These are phyloP conservation scores for Rhodofomes roseus DNA, from an alignment of 1,284 basidiomycete genomes.

Conservation along the genomic window DNA sequence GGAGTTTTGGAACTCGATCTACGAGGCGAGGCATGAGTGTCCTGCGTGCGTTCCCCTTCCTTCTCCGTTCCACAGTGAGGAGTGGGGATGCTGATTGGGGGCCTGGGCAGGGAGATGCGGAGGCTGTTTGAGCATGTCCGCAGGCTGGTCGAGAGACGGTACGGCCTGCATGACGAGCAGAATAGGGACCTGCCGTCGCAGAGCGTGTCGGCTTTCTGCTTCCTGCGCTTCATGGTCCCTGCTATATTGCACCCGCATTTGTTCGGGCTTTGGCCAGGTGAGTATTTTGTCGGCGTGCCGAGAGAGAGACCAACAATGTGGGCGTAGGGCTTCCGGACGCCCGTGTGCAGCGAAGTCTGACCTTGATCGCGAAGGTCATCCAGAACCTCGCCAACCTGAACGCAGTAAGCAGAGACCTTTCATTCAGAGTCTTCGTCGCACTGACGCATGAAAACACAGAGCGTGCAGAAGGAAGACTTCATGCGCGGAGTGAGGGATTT, in stretches of 20 bases:
- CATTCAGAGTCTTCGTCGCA: background rate
- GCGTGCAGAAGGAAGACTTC: constrained; percentile 65
- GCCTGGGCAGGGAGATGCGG: constrained; percentile 62
- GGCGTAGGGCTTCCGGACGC: constrained; percentile 56
- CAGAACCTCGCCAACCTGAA: constrained; percentile 80
- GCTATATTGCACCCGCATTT: constrained; percentile 77
- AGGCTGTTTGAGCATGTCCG: constrained; percentile 70
- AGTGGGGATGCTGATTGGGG: background rate
- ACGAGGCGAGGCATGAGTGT: constrained; percentile 65
- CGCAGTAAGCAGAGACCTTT: constrained; percentile 39
- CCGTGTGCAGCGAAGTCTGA: constrained; percentile 70
- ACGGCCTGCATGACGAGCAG: constrained; percentile 39
- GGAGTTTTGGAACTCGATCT: constrained; percentile 77
- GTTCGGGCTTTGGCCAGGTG: constrained; percentile 71
- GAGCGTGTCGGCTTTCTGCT: constrained; percentile 82
- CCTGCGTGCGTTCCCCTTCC: constrained; percentile 53
- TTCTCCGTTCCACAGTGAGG: background rate
- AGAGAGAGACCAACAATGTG: background rate
- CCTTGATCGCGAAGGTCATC: constrained; percentile 73
- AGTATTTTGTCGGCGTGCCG: constrained; percentile 10
- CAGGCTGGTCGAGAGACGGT: constrained; percentile 63
- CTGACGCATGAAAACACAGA: constrained; percentile 32
- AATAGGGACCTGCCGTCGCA: constrained; percentile 67
- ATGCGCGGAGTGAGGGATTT: constrained; percentile 71
- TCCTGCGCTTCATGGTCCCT: constrained; percentile 81